Percentiles rank a stretch among this genome's conserved stretches.
phyloP scores from a whole-genome alignment of 2,329 filamentous ascomycete genomes.

The Hypoxylon sp. region DNA sequence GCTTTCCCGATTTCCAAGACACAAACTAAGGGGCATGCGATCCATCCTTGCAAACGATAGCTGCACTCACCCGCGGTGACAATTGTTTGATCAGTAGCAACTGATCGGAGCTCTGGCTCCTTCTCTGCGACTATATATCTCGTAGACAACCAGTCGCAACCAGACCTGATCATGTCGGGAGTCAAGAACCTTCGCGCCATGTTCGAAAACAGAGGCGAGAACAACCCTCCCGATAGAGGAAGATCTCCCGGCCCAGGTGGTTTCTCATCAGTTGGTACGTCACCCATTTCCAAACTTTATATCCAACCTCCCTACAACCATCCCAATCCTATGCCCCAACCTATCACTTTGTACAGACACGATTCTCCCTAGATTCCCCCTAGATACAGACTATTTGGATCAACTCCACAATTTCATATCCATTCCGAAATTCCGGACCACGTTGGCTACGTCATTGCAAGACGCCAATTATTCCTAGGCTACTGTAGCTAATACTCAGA shows the following conservation, averaged over 20 bases:
- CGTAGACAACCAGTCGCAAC: constrained; percentile 51
- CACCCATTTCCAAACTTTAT: constrained; percentile 16
- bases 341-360: constrained; percentile 10
- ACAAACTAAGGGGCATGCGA: constrained; percentile 39
- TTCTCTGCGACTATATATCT: constrained; percentile 20
- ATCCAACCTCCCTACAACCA: not conserved
- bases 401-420: constrained; percentile 26
- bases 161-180: constrained; percentile 64
- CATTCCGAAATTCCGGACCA: constrained; percentile 3
- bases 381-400: constrained; percentile 2
- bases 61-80: constrained; percentile 47
- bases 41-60: constrained; percentile 38
- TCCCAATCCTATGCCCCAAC: not conserved
- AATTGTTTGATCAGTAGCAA: constrained; percentile 39
- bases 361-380: constrained; percentile 2
- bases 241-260: constrained; percentile 68
- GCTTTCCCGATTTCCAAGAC: constrained; percentile 9
- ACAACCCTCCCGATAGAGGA: constrained; percentile 73
- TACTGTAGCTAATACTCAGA: constrained; percentile 46
- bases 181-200: constrained; percentile 82
- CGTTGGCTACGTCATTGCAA: constrained; percentile 43
- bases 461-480: constrained; percentile 24
- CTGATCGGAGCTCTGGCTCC: constrained; percentile 40
- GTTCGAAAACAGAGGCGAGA: constrained; percentile 79
- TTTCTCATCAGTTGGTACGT: constrained; percentile 59